phyloP scores from a whole-genome alignment of 805 yeast species.

The Lachancea fermentati region DNA sequence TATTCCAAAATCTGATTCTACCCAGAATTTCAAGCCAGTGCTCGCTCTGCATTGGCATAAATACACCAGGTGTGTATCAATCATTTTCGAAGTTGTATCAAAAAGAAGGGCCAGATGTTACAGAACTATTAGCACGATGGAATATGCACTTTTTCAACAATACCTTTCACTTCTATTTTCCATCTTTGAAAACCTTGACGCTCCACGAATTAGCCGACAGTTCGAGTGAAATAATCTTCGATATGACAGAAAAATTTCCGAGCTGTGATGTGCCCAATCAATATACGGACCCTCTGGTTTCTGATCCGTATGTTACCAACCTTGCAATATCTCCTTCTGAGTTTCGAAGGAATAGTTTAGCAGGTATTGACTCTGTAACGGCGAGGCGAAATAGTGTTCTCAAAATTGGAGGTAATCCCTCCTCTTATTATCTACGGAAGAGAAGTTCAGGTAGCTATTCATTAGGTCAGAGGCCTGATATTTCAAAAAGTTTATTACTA shows the following conservation, averaged over 20 bases:
- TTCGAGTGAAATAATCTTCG: not conserved
- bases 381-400: conserved; percentile 21
- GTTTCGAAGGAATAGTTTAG: conserved; percentile 21
- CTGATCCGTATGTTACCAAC: conserved; percentile 1
- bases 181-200: too few species aligned
- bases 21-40: conserved; percentile 8
- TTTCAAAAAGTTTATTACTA: not conserved
- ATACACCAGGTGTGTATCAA: not conserved
- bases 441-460: not conserved
- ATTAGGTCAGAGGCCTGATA: not conserved
- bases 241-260: not conserved
- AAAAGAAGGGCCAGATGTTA: too few species aligned
- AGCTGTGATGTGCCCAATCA: not conserved
- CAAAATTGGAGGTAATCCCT: not conserved
- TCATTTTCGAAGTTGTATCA: not conserved
- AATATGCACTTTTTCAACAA: too few species aligned
- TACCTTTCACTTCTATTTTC: too few species aligned
- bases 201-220: too few species aligned
- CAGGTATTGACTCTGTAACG: conserved; percentile 17
- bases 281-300: not conserved
- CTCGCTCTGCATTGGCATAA: not conserved
- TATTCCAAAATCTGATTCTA: conserved; percentile 15
- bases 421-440: not conserved
- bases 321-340: conserved; percentile 22
- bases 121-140: too few species aligned